These are phyloP conservation scores for Hirschfeldia incana DNA, from an alignment of 345 rosid species.

Conservation along the genomic window DNA sequence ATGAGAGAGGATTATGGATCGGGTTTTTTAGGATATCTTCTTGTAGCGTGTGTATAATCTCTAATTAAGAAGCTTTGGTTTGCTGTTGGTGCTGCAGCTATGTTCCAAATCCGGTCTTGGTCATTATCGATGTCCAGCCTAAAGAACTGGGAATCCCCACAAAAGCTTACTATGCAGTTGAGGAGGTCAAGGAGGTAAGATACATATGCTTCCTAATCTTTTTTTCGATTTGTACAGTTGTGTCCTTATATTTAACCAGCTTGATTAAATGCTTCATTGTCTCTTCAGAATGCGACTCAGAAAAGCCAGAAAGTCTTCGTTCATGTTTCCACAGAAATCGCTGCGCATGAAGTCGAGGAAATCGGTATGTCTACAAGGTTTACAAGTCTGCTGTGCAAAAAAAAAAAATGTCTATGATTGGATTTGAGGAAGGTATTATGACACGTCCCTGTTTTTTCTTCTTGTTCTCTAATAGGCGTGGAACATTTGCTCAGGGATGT, in stretches of 20 bases:
- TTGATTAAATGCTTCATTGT: background rate
- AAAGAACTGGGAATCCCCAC: conserved; percentile 88
- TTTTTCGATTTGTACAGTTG: background rate
- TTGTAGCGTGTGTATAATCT: conserved; percentile 6
- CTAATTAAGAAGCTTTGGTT: background rate
- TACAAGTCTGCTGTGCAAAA: background rate
- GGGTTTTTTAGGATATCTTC: background rate
- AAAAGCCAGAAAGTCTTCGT: conserved; percentile 84
- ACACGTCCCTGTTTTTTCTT: conserved; percentile 5
- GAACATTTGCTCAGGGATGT: conserved; percentile 86
- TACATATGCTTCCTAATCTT: conserved; percentile 1
- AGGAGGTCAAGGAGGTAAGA: conserved; percentile 82
- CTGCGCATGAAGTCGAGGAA: conserved; percentile 75
- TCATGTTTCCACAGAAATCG: conserved; percentile 63
- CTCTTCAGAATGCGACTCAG: conserved; percentile 75
- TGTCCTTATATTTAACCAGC: background rate
- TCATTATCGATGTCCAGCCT: conserved; percentile 91
- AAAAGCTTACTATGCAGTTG: conserved; percentile 81
- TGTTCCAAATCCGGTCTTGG: conserved; percentile 81
- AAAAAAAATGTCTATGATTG: background rate
- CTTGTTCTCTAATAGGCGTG: conserved; percentile 52
- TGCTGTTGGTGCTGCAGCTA: conserved; percentile 47
- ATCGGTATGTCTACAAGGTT: conserved; percentile 55
- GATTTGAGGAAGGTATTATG: background rate
- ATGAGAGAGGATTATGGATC: background rate